Evolutionary conservation across 2,329 filamentous ascomycete genomes (phyloP).

Genomic region (Arthrinium phaeospermum): DNA sequence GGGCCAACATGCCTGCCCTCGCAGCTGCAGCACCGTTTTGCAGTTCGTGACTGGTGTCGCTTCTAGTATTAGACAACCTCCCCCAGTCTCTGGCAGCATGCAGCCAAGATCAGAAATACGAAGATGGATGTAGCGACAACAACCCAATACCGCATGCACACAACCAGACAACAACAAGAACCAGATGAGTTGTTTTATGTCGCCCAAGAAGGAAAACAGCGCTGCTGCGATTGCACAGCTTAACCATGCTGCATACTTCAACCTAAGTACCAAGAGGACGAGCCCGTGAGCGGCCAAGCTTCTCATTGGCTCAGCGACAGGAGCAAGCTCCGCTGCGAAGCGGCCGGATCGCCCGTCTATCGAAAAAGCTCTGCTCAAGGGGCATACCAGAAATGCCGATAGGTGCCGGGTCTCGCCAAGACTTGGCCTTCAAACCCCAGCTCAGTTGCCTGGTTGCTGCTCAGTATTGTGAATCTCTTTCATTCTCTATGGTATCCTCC

Average conservation of each 20-base stretch:
- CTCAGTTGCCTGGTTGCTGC: neutral
- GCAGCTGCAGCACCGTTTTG: conserved; percentile 5
- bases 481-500: neutral
- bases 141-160: neutral
- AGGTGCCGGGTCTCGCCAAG: neutral
- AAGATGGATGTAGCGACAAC: neutral
- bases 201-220: neutral
- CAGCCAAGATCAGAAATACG: neutral
- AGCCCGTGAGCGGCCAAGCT: neutral
- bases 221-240: neutral
- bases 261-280: neutral
- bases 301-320: neutral
- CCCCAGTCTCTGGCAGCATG: neutral
- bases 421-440: neutral
- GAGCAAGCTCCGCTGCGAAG: neutral
- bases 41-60: conserved; percentile 6
- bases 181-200: neutral
- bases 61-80: neutral
- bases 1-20: neutral
- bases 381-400: neutral
- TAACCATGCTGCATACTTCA: neutral
- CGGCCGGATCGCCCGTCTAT: neutral
- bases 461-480: neutral
- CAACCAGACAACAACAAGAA: neutral
- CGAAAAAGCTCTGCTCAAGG: neutral